Base-by-base conservation (phyloP, 163 green algal genomes). In the Picocystis sp. region DNA sequence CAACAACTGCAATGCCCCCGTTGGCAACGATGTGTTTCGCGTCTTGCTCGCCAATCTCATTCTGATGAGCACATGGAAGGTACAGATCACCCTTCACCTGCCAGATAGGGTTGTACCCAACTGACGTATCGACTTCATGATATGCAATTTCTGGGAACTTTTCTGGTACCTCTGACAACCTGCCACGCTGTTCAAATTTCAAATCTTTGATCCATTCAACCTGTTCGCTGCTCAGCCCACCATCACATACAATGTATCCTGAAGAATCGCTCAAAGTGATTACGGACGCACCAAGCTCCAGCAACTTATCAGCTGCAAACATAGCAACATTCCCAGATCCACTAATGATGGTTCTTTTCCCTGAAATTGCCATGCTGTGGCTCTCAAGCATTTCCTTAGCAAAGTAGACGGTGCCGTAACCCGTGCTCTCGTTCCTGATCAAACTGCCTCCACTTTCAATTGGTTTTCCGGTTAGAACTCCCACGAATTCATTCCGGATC, bases 261-360 rank as follows among this genome's bases (percentile, higher is more conserved):
- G 50, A 71, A 47, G 58, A 78, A 73, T 92, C 81, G 49, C 53
- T 76, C 22, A 88, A 34, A 1, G 83, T 81, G 22, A 92, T 51
- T 24, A 77, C 63, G 6, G 69, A 65, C 0, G 77, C 82, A 2
- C 81, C 82, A 23, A 80, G 62, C 47, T 81, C 50, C 38, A 92
- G 14, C n/a, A 85, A 64, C 71, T 83, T 86, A 61, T 84, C 62
- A 0, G 63, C 72, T 11, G 74, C 71, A 55, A 77, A 89, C 19
- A 77, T 69, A 12, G 82, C 79, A 47, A 93, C 82, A 53, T 93
- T 93, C 55, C 82, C 82, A 35, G 71, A 69, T 14, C 82, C 82
- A 11, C 66, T 81, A 3, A 93, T 63, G 1, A 73, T 55, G 61
- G 72, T 68, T n/a, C 70, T 60, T 38, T 38, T 38, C 29, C 29